Evolutionary conservation across 345 rosid genomes (phyloP), one percentile per base, ranked within the genome.

Genomic region (Rhodamnia argentea): DNA sequence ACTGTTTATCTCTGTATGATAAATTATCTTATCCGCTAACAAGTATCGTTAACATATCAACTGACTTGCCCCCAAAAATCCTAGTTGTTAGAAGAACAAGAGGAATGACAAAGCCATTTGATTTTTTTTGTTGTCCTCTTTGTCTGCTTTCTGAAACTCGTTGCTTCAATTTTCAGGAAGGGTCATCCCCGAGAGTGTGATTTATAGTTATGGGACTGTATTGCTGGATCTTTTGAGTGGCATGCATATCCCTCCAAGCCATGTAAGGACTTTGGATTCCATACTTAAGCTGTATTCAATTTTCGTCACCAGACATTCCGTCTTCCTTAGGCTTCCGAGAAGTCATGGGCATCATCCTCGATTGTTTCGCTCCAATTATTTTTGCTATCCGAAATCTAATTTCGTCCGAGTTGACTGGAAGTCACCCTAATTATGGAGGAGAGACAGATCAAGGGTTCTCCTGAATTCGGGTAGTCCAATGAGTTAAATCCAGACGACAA

Each of bases 221-320:
- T 89, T 94, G 74, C 92, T 94, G 83, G 96, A 94, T 85, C 95
- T 94, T 85, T 89, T 96, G 90, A 97, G 98, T 26, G 99, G 99
- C 88, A 96, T 95, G 87, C 97, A 93, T 89, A 94, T 93, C 82
- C 95, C 97, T 87, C 98, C 98, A 13, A 95, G 93, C 88, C 98
- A 95, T 92, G 98, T 95, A 93, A 74, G 94, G 83, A 59, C 57
- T 50, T 13, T 62, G 20, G 78, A 70, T 16, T 32, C 78, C 78
- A 32, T 70, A 70, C 78, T 70, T 70, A 32, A 37, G 42, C 6
- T n/a, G 57, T 82, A 18, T 70, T 16, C 24, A 32, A 32, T 70
- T 70, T 70, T 70, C 10, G 24, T 70, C 6, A 70, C 10, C 10
- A 20, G 40, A 64, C 4, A 1, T 64, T 15, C 76, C 5, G 0